A percentile compares a stretch with the other conserved stretches of the same genome.
Evolutionary conservation across 805 yeast species (phyloP).

Genomic region (Yamadazyma paraphyllophila): DNA sequence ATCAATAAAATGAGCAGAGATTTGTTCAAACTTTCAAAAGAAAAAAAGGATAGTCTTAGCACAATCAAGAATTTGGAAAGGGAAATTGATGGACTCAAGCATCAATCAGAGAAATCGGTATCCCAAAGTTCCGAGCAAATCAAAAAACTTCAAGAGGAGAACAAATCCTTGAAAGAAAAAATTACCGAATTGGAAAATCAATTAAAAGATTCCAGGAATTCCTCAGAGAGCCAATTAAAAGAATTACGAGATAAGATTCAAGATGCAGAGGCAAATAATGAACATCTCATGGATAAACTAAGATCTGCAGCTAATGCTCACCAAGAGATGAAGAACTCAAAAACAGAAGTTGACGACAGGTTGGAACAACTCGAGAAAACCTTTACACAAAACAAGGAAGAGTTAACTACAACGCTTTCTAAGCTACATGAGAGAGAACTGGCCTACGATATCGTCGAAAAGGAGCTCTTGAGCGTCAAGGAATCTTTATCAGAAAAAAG

Average conservation of each 20-base stretch:
- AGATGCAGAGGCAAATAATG: slow-evolving; percentile 31
- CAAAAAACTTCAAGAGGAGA: slow-evolving; percentile 20
- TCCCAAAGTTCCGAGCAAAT: slow-evolving; percentile 20
- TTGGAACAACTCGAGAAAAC: slow-evolving; percentile 14
- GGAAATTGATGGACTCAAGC: slow-evolving; percentile 28
- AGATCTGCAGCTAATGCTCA: slow-evolving; percentile 38
- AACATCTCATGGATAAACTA: slow-evolving; percentile 41
- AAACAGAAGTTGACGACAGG: slow-evolving; percentile 17
- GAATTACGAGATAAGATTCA: slow-evolving; percentile 22
- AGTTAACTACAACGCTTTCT: slow-evolving; percentile 7
- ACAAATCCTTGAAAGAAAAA: slow-evolving; percentile 22
- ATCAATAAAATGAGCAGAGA: slow-evolving; percentile 89
- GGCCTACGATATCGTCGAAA: background rate
- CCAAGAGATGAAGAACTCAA: slow-evolving; percentile 26
- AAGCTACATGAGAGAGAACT: slow-evolving; percentile 12
- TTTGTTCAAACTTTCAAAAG: slow-evolving; percentile 60
- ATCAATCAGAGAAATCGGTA: slow-evolving; percentile 33
- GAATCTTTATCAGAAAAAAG: background rate
- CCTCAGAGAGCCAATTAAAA: slow-evolving; percentile 17
- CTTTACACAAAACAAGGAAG: slow-evolving; percentile 14
- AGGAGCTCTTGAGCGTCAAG: slow-evolving; percentile 1
- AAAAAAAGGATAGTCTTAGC: slow-evolving; percentile 51
- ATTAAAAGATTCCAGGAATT: slow-evolving; percentile 18
- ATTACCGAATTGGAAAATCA: slow-evolving; percentile 21
- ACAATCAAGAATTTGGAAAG: slow-evolving; percentile 43